A percentile compares a stretch with the other conserved stretches of the same genome.
Evolutionary conservation across 371 early-diverging fungal genomes (phyloP).

Genomic region (Saksenaea vasiformis): DNA sequence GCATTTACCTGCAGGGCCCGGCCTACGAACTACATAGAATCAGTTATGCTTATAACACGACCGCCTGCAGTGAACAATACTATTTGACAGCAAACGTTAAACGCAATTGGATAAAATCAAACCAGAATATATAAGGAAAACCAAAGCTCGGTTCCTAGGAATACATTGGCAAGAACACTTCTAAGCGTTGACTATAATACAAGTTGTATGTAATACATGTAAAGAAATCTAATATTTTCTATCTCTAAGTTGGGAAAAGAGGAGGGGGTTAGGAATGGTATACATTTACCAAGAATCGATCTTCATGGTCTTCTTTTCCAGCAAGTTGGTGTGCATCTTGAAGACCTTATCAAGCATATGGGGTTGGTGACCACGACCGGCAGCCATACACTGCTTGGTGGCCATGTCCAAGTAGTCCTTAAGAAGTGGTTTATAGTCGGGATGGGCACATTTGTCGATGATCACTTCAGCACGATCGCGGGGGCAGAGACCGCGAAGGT

Average conservation of each 20-base stretch:
- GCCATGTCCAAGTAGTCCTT: conserved; percentile 55
- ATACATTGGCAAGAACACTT: background rate
- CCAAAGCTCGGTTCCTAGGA: background rate
- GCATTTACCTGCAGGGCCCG: too few species aligned
- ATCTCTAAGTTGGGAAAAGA: background rate
- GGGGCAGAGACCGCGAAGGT: conserved; percentile 55
- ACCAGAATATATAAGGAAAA: background rate
- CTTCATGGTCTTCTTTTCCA: conserved; percentile 61
- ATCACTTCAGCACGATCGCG: conserved; percentile 54
- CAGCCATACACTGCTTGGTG: conserved; percentile 51
- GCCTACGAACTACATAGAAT: too few species aligned
- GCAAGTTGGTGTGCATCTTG: conserved; percentile 56
- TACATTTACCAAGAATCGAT: conserved; percentile 50
- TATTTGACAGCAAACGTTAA: too few species aligned
- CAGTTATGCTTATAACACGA: too few species aligned
- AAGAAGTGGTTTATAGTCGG: conserved; percentile 51
- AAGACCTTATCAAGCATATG: conserved; percentile 60
- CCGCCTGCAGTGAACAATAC: too few species aligned
- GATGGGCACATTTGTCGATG: conserved; percentile 57
- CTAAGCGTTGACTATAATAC: background rate
- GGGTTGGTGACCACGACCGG: conserved; percentile 55
- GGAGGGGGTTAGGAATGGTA: background rate
- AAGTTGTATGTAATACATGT: conserved; percentile 1
- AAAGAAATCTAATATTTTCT: background rate
- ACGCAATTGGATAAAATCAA: too few species aligned